Conservation (phyloP, 2,329 filamentous ascomycete species). For the Davidsoniella virescens region DNA sequence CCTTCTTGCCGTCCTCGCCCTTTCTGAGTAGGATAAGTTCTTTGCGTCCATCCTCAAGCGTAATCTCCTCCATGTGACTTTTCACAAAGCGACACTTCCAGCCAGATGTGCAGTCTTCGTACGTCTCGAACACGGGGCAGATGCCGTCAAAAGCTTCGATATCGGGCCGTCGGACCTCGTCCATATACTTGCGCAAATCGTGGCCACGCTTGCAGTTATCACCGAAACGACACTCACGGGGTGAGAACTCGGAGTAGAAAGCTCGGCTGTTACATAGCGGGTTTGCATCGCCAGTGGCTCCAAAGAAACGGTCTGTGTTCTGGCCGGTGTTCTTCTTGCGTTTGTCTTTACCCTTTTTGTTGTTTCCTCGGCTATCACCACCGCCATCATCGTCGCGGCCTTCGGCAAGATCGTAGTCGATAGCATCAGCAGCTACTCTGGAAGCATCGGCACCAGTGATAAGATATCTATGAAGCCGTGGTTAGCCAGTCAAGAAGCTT, state of each 20-base stretch:
- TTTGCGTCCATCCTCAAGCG: slow-evolving; percentile 61
- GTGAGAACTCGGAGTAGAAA: slow-evolving; percentile 64
- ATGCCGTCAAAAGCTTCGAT: slow-evolving; percentile 61
- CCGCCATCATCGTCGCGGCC: slow-evolving; percentile 29
- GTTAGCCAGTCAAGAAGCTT: neutral
- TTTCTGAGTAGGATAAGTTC: slow-evolving; percentile 53
- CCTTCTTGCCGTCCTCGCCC: slow-evolving; percentile 15
- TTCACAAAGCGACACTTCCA: slow-evolving; percentile 90
- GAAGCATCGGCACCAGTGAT: slow-evolving; percentile 37
- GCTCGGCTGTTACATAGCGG: slow-evolving; percentile 62
- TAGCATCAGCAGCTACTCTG: slow-evolving; percentile 24
- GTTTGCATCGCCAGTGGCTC: slow-evolving; percentile 60
- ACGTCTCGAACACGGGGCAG: slow-evolving; percentile 66
- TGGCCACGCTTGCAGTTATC: slow-evolving; percentile 71
- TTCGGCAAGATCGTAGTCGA: slow-evolving; percentile 19
- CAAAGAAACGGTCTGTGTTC: slow-evolving; percentile 71
- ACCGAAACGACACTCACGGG: slow-evolving; percentile 58
- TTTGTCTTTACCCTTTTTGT: slow-evolving; percentile 28
- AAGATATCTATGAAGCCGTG: slow-evolving; percentile 19
- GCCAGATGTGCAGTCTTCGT: slow-evolving; percentile 64
- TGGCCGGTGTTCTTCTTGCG: slow-evolving; percentile 40
- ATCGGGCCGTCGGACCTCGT: slow-evolving; percentile 54
- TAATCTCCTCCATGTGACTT: slow-evolving; percentile 71
- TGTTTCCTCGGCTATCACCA: slow-evolving; percentile 23
- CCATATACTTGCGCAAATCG: slow-evolving; percentile 70